Percentiles rank a stretch among this genome's conserved stretches.
These are phyloP conservation scores for Aegilops tauschii DNA, from an alignment of 176 grass and related monocot species.

Conservation along the genomic window DNA sequence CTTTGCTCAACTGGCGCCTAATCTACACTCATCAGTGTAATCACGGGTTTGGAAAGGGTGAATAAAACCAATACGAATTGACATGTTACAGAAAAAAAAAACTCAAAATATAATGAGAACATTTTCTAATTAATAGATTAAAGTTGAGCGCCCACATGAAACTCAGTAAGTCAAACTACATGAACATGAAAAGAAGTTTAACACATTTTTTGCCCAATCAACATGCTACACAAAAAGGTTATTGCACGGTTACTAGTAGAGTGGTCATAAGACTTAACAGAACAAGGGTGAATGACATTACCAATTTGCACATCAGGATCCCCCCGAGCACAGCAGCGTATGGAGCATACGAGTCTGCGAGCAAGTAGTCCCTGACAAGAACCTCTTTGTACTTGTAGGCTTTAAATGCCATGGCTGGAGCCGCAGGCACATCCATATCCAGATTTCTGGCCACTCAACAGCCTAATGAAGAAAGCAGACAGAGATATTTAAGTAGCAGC, in stretches of 20 bases:
- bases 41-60: not conserved
- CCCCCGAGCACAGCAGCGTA: slow-evolving; percentile 61
- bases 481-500: not conserved
- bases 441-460: not conserved
- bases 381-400: slow-evolving; percentile 65
- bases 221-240: not conserved
- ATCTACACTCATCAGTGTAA: not conserved
- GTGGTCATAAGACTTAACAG: not conserved
- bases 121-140: not conserved
- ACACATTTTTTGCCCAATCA: not conserved
- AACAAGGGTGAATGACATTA: slow-evolving; percentile 29
- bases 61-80: not conserved
- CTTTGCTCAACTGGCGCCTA: not conserved
- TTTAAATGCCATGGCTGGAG: slow-evolving; percentile 44
- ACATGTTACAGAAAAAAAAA: not conserved
- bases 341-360: slow-evolving; percentile 71
- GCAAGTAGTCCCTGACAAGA: slow-evolving; percentile 73
- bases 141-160: not conserved
- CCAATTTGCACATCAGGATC: slow-evolving; percentile 90
- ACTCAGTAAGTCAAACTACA: not conserved
- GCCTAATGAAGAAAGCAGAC: not conserved
- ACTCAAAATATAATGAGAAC: not conserved
- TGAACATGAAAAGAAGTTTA: not conserved
- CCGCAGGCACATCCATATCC: slow-evolving; percentile 34
- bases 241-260: not conserved